Conservation (phyloP, 2,329 filamentous ascomycete genomes). For the Cucurbitaria berberidis region DNA sequence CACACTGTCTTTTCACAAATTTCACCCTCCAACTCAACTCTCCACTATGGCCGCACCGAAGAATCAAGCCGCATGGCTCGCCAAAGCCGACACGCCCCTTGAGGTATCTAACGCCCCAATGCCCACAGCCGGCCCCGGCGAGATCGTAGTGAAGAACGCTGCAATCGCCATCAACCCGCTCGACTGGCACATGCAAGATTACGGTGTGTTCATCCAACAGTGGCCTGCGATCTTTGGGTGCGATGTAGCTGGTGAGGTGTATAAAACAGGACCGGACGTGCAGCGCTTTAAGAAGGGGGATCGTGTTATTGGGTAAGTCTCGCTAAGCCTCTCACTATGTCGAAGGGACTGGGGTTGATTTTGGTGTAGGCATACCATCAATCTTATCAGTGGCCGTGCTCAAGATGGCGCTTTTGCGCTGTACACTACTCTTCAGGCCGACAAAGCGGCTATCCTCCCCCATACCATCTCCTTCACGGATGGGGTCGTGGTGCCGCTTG, state of each 20-base stretch:
- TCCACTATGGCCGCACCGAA: neutral
- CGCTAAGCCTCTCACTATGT: too few relatives aligned
- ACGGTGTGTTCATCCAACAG: conserved; percentile 41
- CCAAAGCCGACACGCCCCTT: conserved; percentile 20
- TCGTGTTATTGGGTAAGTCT: conserved; percentile 48
- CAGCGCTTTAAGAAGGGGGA: conserved; percentile 51
- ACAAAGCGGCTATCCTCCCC: conserved; percentile 50
- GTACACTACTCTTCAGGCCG: conserved; percentile 44
- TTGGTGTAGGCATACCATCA: conserved; percentile 25
- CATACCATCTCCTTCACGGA: conserved; percentile 48
- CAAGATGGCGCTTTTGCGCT: conserved; percentile 35
- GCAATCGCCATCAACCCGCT: conserved; percentile 38
- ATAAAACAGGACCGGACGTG: conserved; percentile 51
- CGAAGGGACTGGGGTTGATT: neutral
- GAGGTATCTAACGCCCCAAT: conserved; percentile 29
- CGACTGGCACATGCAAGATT: conserved; percentile 29
- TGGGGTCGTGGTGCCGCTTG: conserved; percentile 51
- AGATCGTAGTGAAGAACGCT: conserved; percentile 36
- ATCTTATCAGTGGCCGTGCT: conserved; percentile 22
- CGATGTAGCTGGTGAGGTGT: conserved; percentile 53
- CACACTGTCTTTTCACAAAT: neutral
- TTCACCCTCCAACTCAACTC: neutral
- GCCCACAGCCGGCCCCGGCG: conserved; percentile 24
- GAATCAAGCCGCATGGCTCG: conserved; percentile 34
- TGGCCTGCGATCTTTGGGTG: conserved; percentile 42